phyloP scores from a whole-genome alignment of 1,139 yeast genomes.

The Taphrina communis region DNA sequence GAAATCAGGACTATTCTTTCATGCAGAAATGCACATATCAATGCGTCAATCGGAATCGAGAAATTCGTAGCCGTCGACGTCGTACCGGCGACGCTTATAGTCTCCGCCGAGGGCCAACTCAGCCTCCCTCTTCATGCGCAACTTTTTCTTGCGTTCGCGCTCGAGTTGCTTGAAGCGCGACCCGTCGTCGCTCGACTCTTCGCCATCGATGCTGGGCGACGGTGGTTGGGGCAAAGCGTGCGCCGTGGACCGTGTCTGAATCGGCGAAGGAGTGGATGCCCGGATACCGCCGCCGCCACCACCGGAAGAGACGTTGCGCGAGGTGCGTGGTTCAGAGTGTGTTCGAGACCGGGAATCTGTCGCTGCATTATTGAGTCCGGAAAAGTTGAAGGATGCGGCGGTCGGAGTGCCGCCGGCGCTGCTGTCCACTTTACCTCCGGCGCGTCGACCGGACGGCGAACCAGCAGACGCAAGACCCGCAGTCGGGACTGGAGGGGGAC shows the following conservation, averaged over 20 bases:
- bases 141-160: conserved; percentile 31
- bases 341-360: not conserved
- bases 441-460: conserved; percentile 11
- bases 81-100: conserved; percentile 27
- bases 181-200: conserved; percentile 37
- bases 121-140: conserved; percentile 32
- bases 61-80: conserved; percentile 30
- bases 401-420: conserved; percentile 17
- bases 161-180: conserved; percentile 35
- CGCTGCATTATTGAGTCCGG: not conserved
- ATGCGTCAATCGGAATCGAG: conserved; percentile 23
- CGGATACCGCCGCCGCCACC: not conserved
- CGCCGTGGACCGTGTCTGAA: conserved; percentile 21
- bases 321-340: conserved; percentile 10
- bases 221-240: not conserved
- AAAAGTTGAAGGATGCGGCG: not conserved
- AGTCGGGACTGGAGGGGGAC: conserved; percentile 1
- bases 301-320: not conserved
- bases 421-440: conserved; percentile 2
- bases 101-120: conserved; percentile 28
- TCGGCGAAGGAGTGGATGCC: conserved; percentile 10
- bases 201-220: conserved; percentile 9
- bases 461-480: no score
- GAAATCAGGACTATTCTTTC: no score
- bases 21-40: no score